Evolutionary conservation across 2,329 filamentous ascomycete species (phyloP).

Genomic region (Aspergillus vadensis): DNA sequence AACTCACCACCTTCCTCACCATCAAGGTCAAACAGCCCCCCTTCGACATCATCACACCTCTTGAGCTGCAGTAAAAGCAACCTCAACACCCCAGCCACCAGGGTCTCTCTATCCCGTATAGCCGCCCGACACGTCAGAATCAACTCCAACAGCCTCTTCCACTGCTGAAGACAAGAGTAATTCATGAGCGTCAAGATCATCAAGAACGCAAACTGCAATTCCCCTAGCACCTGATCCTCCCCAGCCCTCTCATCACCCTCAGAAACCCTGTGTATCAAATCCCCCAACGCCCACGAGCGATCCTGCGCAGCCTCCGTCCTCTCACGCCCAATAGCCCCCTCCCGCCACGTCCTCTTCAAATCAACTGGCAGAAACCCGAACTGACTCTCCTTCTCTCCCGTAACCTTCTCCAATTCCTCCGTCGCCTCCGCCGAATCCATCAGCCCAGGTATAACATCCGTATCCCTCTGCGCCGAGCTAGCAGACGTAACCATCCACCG

Average conservation of each 20-base stretch:
- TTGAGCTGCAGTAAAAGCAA: constrained; percentile 56
- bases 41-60: constrained; percentile 61
- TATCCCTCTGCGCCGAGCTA: constrained; percentile 58
- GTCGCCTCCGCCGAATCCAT: constrained; percentile 24
- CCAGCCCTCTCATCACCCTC: constrained; percentile 27
- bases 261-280: constrained; percentile 49
- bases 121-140: constrained; percentile 60
- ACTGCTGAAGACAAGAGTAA: constrained; percentile 66
- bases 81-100: constrained; percentile 56
- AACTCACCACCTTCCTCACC: constrained; percentile 55
- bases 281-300: constrained; percentile 61
- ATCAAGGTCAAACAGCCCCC: constrained; percentile 62
- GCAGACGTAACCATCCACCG: constrained; percentile 60
- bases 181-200: constrained; percentile 67
- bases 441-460: constrained; percentile 63
- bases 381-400: constrained; percentile 45
- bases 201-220: constrained; percentile 64
- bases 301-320: constrained; percentile 65
- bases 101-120: constrained; percentile 48
- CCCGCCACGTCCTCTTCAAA: constrained; percentile 63
- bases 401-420: constrained; percentile 24
- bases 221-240: constrained; percentile 53
- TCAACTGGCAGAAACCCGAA: constrained; percentile 61
- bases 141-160: constrained; percentile 61
- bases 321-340: constrained; percentile 62